Evolutionary conservation across 345 rosid species (phyloP), one percentile per base, ranked within the genome.

Genomic region (Populus deltoides): DNA sequence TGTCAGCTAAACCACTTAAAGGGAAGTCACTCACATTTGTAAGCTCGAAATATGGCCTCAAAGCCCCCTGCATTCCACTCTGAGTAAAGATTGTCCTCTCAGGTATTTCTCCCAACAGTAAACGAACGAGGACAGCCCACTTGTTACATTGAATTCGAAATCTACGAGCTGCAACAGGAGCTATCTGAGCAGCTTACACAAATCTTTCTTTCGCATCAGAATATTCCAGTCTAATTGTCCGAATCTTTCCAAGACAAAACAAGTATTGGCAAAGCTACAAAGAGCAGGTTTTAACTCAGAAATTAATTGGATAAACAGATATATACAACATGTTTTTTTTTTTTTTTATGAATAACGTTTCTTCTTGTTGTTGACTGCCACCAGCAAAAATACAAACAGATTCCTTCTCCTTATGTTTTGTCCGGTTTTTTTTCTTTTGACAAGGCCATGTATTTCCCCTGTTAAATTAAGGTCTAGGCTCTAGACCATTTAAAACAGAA

Each of bases 171-270:
- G 96, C 92, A 75, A 88, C 81, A 47, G 94, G 92, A 38, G 92
- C 97, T 86, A 88, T 94, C 47, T 93, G 84, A 78, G 92, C 94
- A 79, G 97, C 97, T 78, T 91, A 93, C 43, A 86, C 93, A 66
- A 94, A 92, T 80, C 92, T 87, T 72, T 94, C 96, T 81, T 91
- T 94, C 39, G 97, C 97, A 84, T 92, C 97, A 0, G 97, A 90
- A 76, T 94, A 92, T 82, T 92, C 97, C 66, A 94, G 82, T 75
- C 90, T 92, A 78, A 94, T 92, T 1, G 98, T 92, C 49, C 89
- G 84, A 82, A 94, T 94, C 83, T 91, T 92, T 35, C 98, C 97
- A n/a, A 91, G 84, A 82, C 90, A 94, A 73, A 92, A 92, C 25
- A 94, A 89, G 79, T 94, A 94, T 47, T 92, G 87, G 76, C 94